Percentiles rank a stretch among this genome's conserved stretches.
Conservation (phyloP, 257 asterid genomes). For the Solanum habrochaites region DNA sequence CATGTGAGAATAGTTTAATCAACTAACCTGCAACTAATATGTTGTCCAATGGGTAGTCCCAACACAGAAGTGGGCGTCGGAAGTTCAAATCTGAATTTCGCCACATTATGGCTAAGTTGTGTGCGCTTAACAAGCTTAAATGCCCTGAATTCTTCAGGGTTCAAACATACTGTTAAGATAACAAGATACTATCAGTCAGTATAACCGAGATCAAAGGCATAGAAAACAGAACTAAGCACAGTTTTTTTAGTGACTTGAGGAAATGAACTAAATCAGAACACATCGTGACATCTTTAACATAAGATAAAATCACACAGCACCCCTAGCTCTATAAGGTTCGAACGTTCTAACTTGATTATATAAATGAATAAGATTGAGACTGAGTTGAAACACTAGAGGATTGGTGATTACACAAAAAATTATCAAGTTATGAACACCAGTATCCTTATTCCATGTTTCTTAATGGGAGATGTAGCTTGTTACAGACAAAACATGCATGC, state of each 20-base stretch:
- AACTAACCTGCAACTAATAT: slow-evolving; percentile 88
- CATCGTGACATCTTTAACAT: not conserved
- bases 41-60: slow-evolving; percentile 98
- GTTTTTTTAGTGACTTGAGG: not conserved
- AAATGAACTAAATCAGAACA: not conserved
- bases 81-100: slow-evolving; percentile 79
- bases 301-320: not conserved
- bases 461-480: not conserved
- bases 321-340: not conserved
- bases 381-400: not conserved
- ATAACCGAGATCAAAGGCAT: not conserved
- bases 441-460: not conserved
- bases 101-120: slow-evolving; percentile 90
- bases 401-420: not conserved
- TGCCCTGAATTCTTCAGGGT: slow-evolving; percentile 72
- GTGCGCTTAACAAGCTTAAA: slow-evolving; percentile 87
- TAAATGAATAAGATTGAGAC: not conserved
- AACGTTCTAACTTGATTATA: not conserved
- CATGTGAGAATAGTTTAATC: not conserved
- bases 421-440: not conserved
- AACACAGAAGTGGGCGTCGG: slow-evolving; percentile 81
- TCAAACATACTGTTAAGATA: slow-evolving; percentile 53
- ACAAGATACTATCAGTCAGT: not conserved
- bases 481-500: not conserved
- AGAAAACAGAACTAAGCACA: not conserved